Evolutionary conservation across 2,329 filamentous ascomycete genomes (phyloP).

Genomic region (Hansfordia pulvinata): DNA sequence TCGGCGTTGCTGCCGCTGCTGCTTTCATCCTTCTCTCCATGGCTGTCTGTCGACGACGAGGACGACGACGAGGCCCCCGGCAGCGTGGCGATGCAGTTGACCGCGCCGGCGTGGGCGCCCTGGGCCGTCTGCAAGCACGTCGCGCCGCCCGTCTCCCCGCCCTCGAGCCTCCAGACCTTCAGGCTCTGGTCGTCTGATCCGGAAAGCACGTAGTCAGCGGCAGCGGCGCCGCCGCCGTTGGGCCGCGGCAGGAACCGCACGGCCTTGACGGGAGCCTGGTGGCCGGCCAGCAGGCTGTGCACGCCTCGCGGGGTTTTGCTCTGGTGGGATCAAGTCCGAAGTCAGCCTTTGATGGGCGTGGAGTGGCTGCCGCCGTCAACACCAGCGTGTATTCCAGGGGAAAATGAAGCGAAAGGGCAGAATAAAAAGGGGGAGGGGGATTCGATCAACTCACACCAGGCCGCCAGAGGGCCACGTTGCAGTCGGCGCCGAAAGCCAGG

Average conservation of each 20-base stretch:
- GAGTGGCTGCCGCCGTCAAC: too few relatives aligned
- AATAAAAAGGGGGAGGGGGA: constrained; percentile 1
- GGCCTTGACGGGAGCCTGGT: constrained; percentile 69
- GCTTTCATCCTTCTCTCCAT: too few relatives aligned
- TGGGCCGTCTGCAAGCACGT: constrained; percentile 39
- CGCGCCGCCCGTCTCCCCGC: constrained; percentile 12
- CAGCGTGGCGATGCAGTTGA: constrained; percentile 53
- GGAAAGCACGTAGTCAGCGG: constrained; percentile 58
- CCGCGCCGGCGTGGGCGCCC: constrained; percentile 58
- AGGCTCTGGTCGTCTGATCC: constrained; percentile 73
- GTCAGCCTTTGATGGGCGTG: too few relatives aligned
- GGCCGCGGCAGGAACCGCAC: constrained; percentile 58
- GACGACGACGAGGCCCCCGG: constrained; percentile 11
- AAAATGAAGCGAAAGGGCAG: too few relatives aligned
- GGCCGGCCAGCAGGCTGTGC: constrained; percentile 67
- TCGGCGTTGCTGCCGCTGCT: too few relatives aligned
- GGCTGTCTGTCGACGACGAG: background rate
- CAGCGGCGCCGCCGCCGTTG: constrained; percentile 22
- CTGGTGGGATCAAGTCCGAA: too few relatives aligned
- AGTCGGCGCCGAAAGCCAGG: constrained; percentile 80
- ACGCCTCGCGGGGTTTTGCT: too few relatives aligned
- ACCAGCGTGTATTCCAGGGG: too few relatives aligned
- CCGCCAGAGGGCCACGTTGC: constrained; percentile 80
- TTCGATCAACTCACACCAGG: constrained; percentile 46
- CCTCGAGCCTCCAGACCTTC: constrained; percentile 49